phyloP scores from a whole-genome alignment of 2,329 filamentous ascomycete species.

The Fusarium bulbicola region DNA sequence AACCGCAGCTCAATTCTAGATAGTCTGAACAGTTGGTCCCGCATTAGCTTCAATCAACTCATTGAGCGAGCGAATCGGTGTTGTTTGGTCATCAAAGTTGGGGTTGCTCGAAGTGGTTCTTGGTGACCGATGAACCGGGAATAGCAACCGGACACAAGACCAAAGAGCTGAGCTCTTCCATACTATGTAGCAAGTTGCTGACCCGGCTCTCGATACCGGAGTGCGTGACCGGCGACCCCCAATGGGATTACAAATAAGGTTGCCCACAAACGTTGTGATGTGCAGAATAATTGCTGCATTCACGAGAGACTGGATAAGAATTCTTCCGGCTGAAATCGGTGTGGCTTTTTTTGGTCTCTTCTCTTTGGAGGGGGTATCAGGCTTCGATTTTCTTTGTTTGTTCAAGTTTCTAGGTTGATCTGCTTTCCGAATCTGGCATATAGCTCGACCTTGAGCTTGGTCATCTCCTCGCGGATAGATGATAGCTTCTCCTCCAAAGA shows the following conservation, averaged over 20 bases:
- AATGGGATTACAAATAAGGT: slow-evolving; percentile 32
- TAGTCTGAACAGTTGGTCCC: slow-evolving; percentile 9
- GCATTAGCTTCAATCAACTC: slow-evolving; percentile 21
- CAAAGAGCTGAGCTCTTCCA: slow-evolving; percentile 2
- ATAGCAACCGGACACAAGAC: slow-evolving; percentile 15
- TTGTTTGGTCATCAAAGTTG: slow-evolving; percentile 19
- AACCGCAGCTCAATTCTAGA: slow-evolving; percentile 17
- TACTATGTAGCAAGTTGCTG: not conserved
- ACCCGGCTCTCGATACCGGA: slow-evolving; percentile 26
- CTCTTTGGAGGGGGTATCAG: slow-evolving; percentile 27
- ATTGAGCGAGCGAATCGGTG: slow-evolving; percentile 20
- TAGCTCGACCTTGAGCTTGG: slow-evolving; percentile 86
- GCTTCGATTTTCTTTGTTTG: slow-evolving; percentile 25
- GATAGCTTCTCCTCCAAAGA: slow-evolving; percentile 80
- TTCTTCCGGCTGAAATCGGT: slow-evolving; percentile 27
- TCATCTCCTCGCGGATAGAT: slow-evolving; percentile 85
- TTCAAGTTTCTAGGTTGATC: slow-evolving; percentile 92
- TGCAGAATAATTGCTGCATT: slow-evolving; percentile 23
- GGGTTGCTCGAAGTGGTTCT: slow-evolving; percentile 3
- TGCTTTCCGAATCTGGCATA: slow-evolving; percentile 96
- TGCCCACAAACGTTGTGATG: slow-evolving; percentile 13
- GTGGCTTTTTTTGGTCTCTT: slow-evolving; percentile 8
- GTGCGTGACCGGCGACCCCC: slow-evolving; percentile 12
- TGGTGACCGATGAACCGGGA: slow-evolving; percentile 21
- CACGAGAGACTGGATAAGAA: slow-evolving; percentile 26